Evolutionary conservation across 805 yeast species (phyloP).

Genomic region (Zygosaccharomyces lentus): DNA sequence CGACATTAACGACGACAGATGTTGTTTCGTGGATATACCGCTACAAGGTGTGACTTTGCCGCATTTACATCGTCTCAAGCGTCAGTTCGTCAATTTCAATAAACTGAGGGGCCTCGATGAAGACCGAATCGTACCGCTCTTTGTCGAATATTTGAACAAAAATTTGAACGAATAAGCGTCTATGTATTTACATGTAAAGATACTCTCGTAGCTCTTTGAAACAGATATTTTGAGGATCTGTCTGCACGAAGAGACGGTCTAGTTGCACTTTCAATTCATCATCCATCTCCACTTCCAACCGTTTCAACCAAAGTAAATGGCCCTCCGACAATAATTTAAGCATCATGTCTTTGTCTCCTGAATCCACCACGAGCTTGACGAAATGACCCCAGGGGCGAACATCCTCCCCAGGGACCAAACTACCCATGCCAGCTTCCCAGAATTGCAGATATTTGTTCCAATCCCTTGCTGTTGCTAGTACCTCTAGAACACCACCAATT

Average conservation of each 20-base stretch:
- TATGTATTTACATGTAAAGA: conserved; percentile 5
- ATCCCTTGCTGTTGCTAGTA: conserved; percentile 18
- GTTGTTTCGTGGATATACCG: conserved; percentile 58
- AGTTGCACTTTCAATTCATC: conserved; percentile 17
- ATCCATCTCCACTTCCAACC: conserved; percentile 21
- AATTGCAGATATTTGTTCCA: conserved; percentile 24
- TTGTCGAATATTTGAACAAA: conserved; percentile 71
- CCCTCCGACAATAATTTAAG: conserved; percentile 20
- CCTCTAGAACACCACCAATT: conserved; percentile 17
- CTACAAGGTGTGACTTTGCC: conserved; percentile 58
- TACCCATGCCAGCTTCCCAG: conserved; percentile 23
- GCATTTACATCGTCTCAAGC: conserved; percentile 74
- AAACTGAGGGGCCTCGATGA: conserved; percentile 70
- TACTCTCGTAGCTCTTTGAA: conserved; percentile 9
- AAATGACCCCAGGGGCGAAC: conserved; percentile 28
- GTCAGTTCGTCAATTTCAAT: conserved; percentile 79
- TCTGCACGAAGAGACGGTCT: conserved; percentile 14
- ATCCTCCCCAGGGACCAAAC: conserved; percentile 16
- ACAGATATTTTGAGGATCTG: conserved; percentile 13
- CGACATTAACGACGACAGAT: conserved; percentile 37
- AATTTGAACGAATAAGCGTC: conserved; percentile 41
- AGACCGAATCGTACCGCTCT: conserved; percentile 63
- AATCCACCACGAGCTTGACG: conserved; percentile 16
- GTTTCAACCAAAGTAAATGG: conserved; percentile 25
- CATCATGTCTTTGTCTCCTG: conserved; percentile 17